Evolutionary conservation across 2,329 filamentous ascomycete species (phyloP).

Genomic region (Berkeleyomyces rouxiae): DNA sequence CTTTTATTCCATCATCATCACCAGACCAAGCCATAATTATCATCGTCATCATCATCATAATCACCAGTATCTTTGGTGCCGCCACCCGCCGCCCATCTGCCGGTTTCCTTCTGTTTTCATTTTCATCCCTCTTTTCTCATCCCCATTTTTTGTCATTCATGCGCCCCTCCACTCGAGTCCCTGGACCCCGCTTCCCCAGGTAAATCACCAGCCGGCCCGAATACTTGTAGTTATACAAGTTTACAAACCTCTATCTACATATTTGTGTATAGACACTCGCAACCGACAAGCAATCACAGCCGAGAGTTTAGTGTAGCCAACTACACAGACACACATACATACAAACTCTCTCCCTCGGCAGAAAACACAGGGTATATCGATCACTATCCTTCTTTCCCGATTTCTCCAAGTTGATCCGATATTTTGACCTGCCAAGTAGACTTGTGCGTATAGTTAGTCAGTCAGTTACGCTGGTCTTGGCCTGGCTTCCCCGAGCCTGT

Average conservation of each 20-base stretch:
- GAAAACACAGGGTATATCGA: slow-evolving; percentile 8
- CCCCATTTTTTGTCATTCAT: not conserved
- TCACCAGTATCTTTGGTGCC: not conserved
- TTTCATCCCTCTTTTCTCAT: not conserved
- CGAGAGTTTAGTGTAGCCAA: not conserved
- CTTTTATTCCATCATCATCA: not conserved
- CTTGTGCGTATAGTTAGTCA: not conserved
- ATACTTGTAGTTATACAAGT: not conserved
- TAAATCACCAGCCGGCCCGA: slow-evolving; percentile 8
- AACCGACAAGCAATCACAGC: slow-evolving; percentile 1
- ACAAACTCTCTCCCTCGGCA: not conserved
- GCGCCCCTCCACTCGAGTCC: not conserved
- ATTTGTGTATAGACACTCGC: no score
- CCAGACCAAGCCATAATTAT: not conserved
- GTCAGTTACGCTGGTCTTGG: no score
- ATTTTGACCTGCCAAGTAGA: no score
- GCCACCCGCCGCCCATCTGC: not conserved
- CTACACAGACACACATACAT: not conserved
- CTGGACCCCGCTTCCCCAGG: slow-evolving; percentile 11
- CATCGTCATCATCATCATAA: not conserved
- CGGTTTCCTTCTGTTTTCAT: not conserved
- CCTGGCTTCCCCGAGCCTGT: no score
- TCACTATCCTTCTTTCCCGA: not conserved
- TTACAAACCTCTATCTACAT: no score
- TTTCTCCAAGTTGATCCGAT: not conserved